A percentile compares a stretch with the other conserved stretches of the same genome.
phyloP scores from a whole-genome alignment of 2,329 filamentous ascomycete species.

The Arthrobotrys pseudoclavata region DNA sequence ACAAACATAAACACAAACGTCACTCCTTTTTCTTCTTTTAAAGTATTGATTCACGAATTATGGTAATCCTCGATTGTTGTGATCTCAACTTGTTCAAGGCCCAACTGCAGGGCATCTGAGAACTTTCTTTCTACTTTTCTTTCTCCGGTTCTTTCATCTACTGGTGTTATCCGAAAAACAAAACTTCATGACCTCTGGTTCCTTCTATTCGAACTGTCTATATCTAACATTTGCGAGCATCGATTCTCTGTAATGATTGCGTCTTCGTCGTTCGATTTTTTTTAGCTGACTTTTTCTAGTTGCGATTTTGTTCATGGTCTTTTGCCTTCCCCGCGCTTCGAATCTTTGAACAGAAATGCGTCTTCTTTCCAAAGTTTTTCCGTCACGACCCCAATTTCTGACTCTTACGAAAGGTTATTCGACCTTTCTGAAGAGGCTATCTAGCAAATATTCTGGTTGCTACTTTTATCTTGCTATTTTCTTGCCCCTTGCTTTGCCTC shows the following conservation, averaged over 20 bases:
- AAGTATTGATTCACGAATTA: slow-evolving; percentile 30
- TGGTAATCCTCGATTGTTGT: slow-evolving; percentile 16
- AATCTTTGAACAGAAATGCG: neutral
- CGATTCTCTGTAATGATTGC: slow-evolving; percentile 48
- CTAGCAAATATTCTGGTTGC: neutral
- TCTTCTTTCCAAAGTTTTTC: slow-evolving; percentile 8
- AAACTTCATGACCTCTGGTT: slow-evolving; percentile 38
- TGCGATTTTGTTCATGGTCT: neutral
- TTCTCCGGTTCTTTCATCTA: slow-evolving; percentile 38
- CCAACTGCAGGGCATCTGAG: slow-evolving; percentile 5
- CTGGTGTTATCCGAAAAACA: slow-evolving; percentile 54
- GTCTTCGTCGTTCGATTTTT: slow-evolving; percentile 17
- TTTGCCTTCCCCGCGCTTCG: slow-evolving; percentile 15
- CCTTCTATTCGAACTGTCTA: slow-evolving; percentile 27
- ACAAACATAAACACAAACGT: neutral
- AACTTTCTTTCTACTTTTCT: slow-evolving; percentile 20
- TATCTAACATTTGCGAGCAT: slow-evolving; percentile 56
- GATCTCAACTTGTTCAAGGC: slow-evolving; percentile 14
- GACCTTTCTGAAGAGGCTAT: slow-evolving; percentile 10
- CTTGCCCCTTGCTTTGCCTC: neutral
- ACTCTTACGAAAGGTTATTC: slow-evolving; percentile 2
- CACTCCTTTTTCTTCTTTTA: slow-evolving; percentile 29
- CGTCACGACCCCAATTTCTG: slow-evolving; percentile 8
- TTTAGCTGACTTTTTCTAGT: slow-evolving; percentile 7
- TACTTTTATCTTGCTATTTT: neutral